Base-by-base conservation (phyloP, 257 asterid genomes). In the Solanum lycopersicoides region DNA sequence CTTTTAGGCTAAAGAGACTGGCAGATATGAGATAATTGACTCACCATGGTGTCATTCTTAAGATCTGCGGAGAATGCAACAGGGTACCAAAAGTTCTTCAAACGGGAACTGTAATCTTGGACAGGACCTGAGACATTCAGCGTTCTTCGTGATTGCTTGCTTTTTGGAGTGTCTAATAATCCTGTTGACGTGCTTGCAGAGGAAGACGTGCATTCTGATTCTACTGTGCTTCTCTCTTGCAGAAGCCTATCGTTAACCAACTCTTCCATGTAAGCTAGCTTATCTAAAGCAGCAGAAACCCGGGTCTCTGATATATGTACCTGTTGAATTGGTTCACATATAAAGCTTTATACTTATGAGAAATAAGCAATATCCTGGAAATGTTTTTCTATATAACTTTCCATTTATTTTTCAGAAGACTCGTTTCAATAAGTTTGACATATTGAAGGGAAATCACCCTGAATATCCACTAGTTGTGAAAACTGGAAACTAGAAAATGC, bases 41-140 rank as follows among this genome's bases (percentile, higher is more conserved):
- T 92, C 86, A 97, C 99, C 99, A 97, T 97, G 77, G 98, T 95
- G 60, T 94, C 98, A 71, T 93, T 93, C 91, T 94, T 97, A 79
- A 95, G 93, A 91, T 92, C 98, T 42, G 93, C 89, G 83, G 99
- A 92, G 92, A 97, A 97, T 76, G 98, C 98, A 25, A 97, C 95
- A 7, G 99, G 99, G 76, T 95, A 97, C 99, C 99, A 97, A 53
- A 97, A 97, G 86, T 95, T 95, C 93, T 93, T 95, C 93, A 97
- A 76, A 68, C 59, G 76, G 60, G 92, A 86, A 86, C 89, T 87
- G 89, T 97, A 97, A 80, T 97, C 93, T 89, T 93, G 93, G 44
- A 95, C 94, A 8, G 98, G 98, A 83, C 99, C 99, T 35, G 99
- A 95, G 68, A 97, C 97, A n/a, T 94, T 88, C 83, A 97, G 90